Evolutionary conservation across 805 yeast species (phyloP).

Genomic region (Candida insectorum): DNA sequence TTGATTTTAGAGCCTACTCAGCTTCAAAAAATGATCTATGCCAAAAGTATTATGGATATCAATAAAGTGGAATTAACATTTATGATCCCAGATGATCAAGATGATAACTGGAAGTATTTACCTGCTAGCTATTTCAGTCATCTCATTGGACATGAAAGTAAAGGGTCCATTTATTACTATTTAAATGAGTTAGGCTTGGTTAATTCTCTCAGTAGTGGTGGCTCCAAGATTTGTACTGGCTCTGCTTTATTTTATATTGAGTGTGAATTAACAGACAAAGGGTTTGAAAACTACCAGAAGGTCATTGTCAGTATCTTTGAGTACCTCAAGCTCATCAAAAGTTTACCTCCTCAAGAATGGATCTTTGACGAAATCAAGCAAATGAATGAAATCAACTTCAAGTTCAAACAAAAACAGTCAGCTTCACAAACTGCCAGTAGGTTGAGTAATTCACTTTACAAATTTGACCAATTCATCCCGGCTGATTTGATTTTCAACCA

Average conservation of each 20-base stretch:
- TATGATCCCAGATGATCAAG: conserved; percentile 70
- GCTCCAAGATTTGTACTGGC: conserved; percentile 61
- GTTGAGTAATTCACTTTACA: conserved; percentile 60
- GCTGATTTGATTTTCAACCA: conserved; percentile 58
- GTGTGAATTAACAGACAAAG: conserved; percentile 72
- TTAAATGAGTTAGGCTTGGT: conserved; percentile 79
- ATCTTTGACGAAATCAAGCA: conserved; percentile 72
- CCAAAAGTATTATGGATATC: conserved; percentile 80
- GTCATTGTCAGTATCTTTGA: conserved; percentile 63
- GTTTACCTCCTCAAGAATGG: conserved; percentile 66
- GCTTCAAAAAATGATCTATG: conserved; percentile 53
- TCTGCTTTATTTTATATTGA: conserved; percentile 65
- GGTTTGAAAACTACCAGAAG: conserved; percentile 60
- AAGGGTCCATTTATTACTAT: conserved; percentile 73
- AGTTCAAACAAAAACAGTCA: conserved; percentile 72
- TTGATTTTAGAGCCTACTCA: conserved; percentile 50
- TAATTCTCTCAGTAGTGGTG: conserved; percentile 71
- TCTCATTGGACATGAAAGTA: conserved; percentile 87
- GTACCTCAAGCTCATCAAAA: conserved; percentile 59
- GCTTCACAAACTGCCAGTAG: conserved; percentile 72
- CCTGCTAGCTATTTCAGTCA: conserved; percentile 77
- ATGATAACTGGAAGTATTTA: conserved; percentile 55
- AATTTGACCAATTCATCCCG: conserved; percentile 49
- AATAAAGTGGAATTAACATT: conserved; percentile 67
- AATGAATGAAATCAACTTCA: conserved; percentile 66